Base-by-base conservation (phyloP, 169 alveolate species). In the Toxoplasma gondii region DNA sequence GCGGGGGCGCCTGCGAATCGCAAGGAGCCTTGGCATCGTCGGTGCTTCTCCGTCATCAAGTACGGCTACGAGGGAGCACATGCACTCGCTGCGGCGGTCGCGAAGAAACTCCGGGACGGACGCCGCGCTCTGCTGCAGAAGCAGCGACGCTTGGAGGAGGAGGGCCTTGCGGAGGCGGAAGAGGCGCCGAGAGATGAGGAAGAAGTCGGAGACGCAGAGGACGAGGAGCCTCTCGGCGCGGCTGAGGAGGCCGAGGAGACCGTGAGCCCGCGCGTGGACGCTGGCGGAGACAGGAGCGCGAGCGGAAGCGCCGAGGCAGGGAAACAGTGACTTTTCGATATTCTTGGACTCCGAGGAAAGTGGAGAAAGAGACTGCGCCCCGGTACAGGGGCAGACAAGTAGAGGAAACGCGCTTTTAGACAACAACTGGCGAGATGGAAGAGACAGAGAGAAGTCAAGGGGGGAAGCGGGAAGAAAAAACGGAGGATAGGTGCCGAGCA, bases 51-150 rank as follows among this genome's bases (percentile, higher is more conserved):
- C 29, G 95, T 93, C 29, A 78, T 93, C 53, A 93, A 93, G 54
- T 93, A 93, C 93, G 95, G 95, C 45, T 91, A 93, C 53, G 93
- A 93, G 29, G 95, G 95, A 16, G 95, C 95, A 22, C 93, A 93
- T 86, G 53, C 92, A 31, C 78, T 93, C 53, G 95, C 95, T 17
- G 95, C 95, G 12, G 95, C 95, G 0, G 95, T 87, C 45, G 95
- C 95, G n/a, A 93, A 84, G 91, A 93, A 70, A 53, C 95, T 93
- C 27, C 82, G 95, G 36, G 95, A 93, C 88, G 90, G 93, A 27
- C 54, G 95, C 41, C n/a, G 67, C 38, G 67, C 67, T 29, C 90
- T 41, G 39, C 90, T 41, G 41, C 69, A 82, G 90, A 2, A 82
- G 41, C 84, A 74, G 84, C 84, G 44, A n/a, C 84, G 74, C 31